Evolutionary conservation across 2,329 filamentous ascomycete species (phyloP), one percentile per base, ranked within the genome.

Genomic region (Camptophora hylomeconis): DNA sequence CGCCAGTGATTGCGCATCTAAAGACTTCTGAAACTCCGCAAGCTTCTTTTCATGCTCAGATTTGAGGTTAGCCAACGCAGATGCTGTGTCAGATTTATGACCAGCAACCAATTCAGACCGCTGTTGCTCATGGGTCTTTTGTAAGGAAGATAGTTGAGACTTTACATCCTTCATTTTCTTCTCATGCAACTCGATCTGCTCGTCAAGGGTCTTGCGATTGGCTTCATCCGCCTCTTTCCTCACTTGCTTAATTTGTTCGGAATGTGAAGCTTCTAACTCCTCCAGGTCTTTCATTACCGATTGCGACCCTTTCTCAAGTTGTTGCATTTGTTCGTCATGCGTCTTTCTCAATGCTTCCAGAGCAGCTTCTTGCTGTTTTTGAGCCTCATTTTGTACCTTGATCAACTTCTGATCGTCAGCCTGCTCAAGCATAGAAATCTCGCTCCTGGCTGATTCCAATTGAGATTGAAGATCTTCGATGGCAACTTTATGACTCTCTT

Each of bases 391-490:
- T 12, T 25, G 24, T 12, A 16, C 24, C 12, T 25, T 5, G n/a
- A 25, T 14, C 15, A 18, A 27, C 15, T 35, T 24, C 24, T 32
- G 26, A 17, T 33, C 23, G 14, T 34, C 30, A 5, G 26, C 29
- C 14, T 23, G 17, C 20, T 32, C 28, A 10, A 27, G 14, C 11
- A 17, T 43, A 29, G 12, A 20, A 26, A 13, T 15, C 16, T 16
- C 32, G 35, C 26, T 35, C 34, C 20, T 38, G 28, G 13, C 30
- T 13, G 5, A 5, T 6, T 24, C 17, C n/a, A 37, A 19, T 18
- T 45, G 35, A 9, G 37, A 27, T 13, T 45, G 33, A 16, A 42
- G 32, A 3, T 27, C 24, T 9, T 36, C 31, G 19, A 45, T 15
- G 20, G 32, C 31, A 18, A 27, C 30, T 14, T 38, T 37, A 20